Evolutionary conservation across 1,284 basidiomycete species (phyloP).

Genomic region (Thecaphora thlaspeos): DNA sequence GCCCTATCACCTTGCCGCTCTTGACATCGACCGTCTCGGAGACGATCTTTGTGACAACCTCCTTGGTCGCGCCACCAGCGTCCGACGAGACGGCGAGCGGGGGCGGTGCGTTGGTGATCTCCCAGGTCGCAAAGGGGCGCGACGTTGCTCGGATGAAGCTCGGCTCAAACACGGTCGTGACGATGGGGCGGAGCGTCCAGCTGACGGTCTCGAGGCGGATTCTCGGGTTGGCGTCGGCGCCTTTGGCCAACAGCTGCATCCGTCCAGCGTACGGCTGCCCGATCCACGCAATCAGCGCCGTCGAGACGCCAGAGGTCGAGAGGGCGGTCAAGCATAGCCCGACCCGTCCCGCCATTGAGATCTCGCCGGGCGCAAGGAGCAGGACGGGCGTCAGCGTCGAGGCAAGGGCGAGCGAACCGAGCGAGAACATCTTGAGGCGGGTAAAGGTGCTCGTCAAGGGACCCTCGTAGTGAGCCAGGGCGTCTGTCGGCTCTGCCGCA

Average conservation of each 20-base stretch:
- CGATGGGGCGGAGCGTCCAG: slow-evolving; percentile 65
- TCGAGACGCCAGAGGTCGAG: slow-evolving; percentile 70
- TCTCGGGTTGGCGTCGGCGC: slow-evolving; percentile 1
- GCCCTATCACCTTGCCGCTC: slow-evolving; percentile 68
- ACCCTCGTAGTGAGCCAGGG: slow-evolving; percentile 60
- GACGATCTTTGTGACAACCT: slow-evolving; percentile 20
- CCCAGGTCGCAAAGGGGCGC: slow-evolving; percentile 74
- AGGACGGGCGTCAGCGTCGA: slow-evolving; percentile 72
- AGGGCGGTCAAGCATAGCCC: slow-evolving; percentile 71
- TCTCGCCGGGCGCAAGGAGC: slow-evolving; percentile 73
- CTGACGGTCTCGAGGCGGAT: slow-evolving; percentile 66
- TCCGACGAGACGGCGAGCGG: slow-evolving; percentile 6
- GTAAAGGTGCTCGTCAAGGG: slow-evolving; percentile 72
- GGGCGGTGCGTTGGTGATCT: slow-evolving; percentile 35
- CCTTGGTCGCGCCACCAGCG: background rate
- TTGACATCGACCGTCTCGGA: slow-evolving; percentile 54
- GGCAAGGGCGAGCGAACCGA: slow-evolving; percentile 74
- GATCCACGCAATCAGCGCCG: slow-evolving; percentile 73
- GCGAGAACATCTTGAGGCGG: slow-evolving; percentile 76
- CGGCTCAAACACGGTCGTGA: slow-evolving; percentile 72
- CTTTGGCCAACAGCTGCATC: slow-evolving; percentile 50
- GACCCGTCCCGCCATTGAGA: slow-evolving; percentile 70
- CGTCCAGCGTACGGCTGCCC: slow-evolving; percentile 63
- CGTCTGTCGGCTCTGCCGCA: too few relatives aligned
- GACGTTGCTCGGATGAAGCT: slow-evolving; percentile 70